A percentile compares a stretch with the other conserved stretches of the same genome.
These are phyloP conservation scores for Podospora didyma DNA, from an alignment of 495 filamentous ascomycete species.

Conservation along the genomic window DNA sequence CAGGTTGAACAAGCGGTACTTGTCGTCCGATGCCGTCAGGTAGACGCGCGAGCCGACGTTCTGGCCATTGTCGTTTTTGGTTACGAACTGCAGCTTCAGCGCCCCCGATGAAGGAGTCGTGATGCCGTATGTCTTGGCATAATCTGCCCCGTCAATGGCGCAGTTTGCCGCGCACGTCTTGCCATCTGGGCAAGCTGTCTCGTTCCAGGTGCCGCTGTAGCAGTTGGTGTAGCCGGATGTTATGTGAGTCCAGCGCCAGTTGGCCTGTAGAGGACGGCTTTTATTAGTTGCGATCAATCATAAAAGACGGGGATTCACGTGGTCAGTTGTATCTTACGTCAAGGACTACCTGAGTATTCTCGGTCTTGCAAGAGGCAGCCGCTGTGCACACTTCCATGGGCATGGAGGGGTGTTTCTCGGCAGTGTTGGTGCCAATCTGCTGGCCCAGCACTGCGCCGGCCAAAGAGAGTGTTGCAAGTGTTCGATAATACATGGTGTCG, in stretches of 20 bases:
- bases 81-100: constrained; percentile 58
- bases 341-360: constrained; percentile 50
- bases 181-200: constrained; percentile 49
- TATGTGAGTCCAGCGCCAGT: constrained; percentile 66
- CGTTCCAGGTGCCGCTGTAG: constrained; percentile 62
- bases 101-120: constrained; percentile 48
- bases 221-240: constrained; percentile 56
- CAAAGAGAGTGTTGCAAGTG: constrained; percentile 28
- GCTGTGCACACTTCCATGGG: constrained; percentile 52
- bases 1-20: constrained; percentile 61
- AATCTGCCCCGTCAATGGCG: constrained; percentile 62
- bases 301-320: neutral
- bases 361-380: constrained; percentile 47
- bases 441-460: constrained; percentile 40
- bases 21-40: constrained; percentile 51
- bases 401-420: constrained; percentile 55
- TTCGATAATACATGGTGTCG: constrained; percentile 20
- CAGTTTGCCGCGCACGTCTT: constrained; percentile 54
- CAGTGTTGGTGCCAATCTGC: constrained; percentile 44
- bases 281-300: neutral
- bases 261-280: constrained; percentile 29
- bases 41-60: constrained; percentile 64
- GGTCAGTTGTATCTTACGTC: constrained; percentile 33
- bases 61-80: constrained; percentile 38
- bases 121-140: constrained; percentile 56